phyloP scores from a whole-genome alignment of 106 monocot species.

The Apostasia ramifera region DNA sequence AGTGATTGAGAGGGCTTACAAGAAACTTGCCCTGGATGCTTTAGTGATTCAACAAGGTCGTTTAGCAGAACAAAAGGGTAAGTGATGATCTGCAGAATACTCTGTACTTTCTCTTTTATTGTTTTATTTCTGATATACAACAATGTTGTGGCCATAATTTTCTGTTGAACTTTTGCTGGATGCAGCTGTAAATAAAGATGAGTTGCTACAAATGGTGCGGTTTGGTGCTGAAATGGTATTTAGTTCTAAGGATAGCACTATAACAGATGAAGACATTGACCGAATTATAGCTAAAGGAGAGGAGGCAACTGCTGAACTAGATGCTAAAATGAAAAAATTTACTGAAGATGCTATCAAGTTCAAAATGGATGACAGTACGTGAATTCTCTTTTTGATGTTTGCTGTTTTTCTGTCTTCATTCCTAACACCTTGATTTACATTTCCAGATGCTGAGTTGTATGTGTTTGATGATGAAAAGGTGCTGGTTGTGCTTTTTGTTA shows the following conservation, averaged over 20 bases:
- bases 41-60: slow-evolving; percentile 99
- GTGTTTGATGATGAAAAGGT: slow-evolving; percentile 97
- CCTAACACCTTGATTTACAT: slow-evolving; percentile 1
- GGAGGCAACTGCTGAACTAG: slow-evolving; percentile 94
- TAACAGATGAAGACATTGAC: slow-evolving; percentile 98
- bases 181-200: slow-evolving; percentile 98
- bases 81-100: not conserved
- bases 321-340: slow-evolving; percentile 98
- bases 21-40: slow-evolving; percentile 98
- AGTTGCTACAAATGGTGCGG: slow-evolving; percentile 96
- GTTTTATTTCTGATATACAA: not conserved
- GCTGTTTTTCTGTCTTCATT: not conserved
- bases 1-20: slow-evolving; percentile 97
- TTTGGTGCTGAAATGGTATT: slow-evolving; percentile 99
- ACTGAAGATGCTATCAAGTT: slow-evolving; percentile 99
- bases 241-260: slow-evolving; percentile 93
- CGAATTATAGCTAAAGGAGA: slow-evolving; percentile 99
- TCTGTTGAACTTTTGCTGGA: not conserved
- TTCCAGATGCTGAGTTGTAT: slow-evolving; percentile 93
- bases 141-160: not conserved
- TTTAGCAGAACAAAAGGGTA: slow-evolving; percentile 93
- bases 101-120: slow-evolving; percentile 2
- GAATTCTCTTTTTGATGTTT: not conserved
- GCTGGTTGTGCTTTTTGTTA: slow-evolving; percentile 8
- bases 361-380: slow-evolving; percentile 99